Conservation (phyloP, 2,329 filamentous ascomycete species). For the Alternaria gansuensis region DNA sequence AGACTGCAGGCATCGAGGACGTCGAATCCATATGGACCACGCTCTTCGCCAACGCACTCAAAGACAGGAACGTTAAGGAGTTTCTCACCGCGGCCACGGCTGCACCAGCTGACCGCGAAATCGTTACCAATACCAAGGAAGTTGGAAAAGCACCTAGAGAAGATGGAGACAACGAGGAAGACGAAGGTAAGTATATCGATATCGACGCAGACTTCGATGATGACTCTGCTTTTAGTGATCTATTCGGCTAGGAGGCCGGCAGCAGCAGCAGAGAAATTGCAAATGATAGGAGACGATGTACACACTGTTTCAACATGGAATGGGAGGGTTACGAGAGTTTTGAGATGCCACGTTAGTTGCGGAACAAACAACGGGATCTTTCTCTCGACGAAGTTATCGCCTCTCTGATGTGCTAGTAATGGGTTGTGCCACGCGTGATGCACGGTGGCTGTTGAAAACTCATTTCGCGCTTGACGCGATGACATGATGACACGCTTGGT, state of each 20-base stretch:
- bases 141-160: neutral
- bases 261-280: rapidly evolving
- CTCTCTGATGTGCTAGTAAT: neutral
- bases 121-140: slow-evolving; percentile 6
- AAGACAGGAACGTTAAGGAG: slow-evolving; percentile 90
- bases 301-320: neutral
- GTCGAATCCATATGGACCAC: slow-evolving; percentile 98
- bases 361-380: neutral
- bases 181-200: slow-evolving; percentile 16
- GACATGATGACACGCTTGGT: neutral
- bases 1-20: slow-evolving; percentile 83
- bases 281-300: neutral
- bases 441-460: neutral
- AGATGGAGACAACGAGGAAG: slow-evolving; percentile 10
- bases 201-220: slow-evolving; percentile 20
- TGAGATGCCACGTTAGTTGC: neutral
- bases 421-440: neutral
- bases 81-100: slow-evolving; percentile 80
- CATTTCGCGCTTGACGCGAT: neutral
- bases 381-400: neutral
- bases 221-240: slow-evolving; percentile 4
- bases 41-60: slow-evolving; percentile 95
- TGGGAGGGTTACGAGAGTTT: neutral
- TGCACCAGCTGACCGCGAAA: slow-evolving; percentile 1
- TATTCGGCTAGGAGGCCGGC: neutral